Conservation (phyloP, 148 eudicot species). For the Heliamphora exappendiculata region DNA sequence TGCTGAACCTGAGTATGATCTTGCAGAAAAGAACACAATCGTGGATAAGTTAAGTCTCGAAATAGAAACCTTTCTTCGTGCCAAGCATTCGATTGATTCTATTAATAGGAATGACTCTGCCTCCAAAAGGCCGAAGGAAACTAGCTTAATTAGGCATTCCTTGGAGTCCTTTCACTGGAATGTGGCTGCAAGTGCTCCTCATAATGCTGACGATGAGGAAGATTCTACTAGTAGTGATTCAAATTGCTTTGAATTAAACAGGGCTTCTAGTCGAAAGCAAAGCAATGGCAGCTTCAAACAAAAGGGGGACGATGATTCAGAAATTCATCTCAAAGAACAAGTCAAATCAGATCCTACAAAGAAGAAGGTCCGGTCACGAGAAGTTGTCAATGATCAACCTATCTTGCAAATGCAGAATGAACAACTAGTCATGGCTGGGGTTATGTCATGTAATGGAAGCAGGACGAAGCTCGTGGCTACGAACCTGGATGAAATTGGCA, state of each 20-base stretch:
- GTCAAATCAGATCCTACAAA: constrained; percentile 13
- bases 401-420: constrained; percentile 36
- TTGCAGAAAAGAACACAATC: constrained; percentile 33
- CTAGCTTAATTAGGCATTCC: constrained; percentile 38
- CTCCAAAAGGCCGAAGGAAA: constrained; percentile 19
- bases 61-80: constrained; percentile 65
- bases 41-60: constrained; percentile 65
- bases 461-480: constrained; percentile 1
- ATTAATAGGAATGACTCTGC: constrained; percentile 14
- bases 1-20: constrained; percentile 21
- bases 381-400: constrained; percentile 21
- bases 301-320: constrained; percentile 14
- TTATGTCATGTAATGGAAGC: constrained; percentile 18
- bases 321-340: constrained; percentile 18
- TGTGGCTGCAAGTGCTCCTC: constrained; percentile 59
- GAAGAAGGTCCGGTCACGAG: constrained; percentile 26
- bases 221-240: constrained; percentile 36
- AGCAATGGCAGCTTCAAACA: constrained; percentile 19
- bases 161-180: constrained; percentile 63
- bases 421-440: constrained; percentile 32
- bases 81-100: constrained; percentile 28
- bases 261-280: constrained; percentile 23
- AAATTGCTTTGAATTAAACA: constrained; percentile 40
- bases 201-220: constrained; percentile 42
- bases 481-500: background rate